Base-by-base conservation (phyloP, 2,329 filamentous ascomycete genomes). In the Fusarium sp. region DNA sequence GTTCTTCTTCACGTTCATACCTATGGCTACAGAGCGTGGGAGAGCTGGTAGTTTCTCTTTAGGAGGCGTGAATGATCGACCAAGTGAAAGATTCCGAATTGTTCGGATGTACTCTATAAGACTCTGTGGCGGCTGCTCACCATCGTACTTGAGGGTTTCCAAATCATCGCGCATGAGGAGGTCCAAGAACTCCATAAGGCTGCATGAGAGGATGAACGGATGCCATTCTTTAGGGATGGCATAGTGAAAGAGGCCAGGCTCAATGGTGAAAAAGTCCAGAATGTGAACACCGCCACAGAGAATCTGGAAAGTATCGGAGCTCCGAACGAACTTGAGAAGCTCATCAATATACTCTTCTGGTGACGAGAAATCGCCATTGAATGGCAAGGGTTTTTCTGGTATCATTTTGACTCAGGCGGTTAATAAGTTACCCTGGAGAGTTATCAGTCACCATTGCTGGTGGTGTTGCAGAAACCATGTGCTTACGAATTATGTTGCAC, bases 241-340 rank as follows among this genome's bases (percentile, higher is more conserved):
- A 2, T 87, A 85, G 55, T 91, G 88, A 78, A 97, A 99, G 0
- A 98, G 86, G 69, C 94, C 92, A 8, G 94, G 93, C 49, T 94
- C 88, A 44, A 89, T 88, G 4, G 94, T 98, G 82, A 98, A 94
- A 81, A 99, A 98, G 79, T 99, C 96, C 60, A 98, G 86, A 68
- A 99, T 94, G 78, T 99, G 96, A 1, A 98, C 93, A n/a, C 95
- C 94, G 57, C 96, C 96, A 77, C 94, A 97, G n/a, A 99, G 86
- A 27, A 93, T 93, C 71, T 93, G 92, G 73, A 98, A 94, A 2
- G 94, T 84, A 57, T 91, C 87, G 47, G 92, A 92, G 4, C 89
- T 90, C 8, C 90, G 90, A 3, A 90, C 88, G 75, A 98, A 97
- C 22, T 88, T 78, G 27, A 98, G 85, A 15, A 98, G 87, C 20